Evolutionary conservation across 352 stramenopile species (phyloP).

Genomic region (Phytophthora citrophthora): DNA sequence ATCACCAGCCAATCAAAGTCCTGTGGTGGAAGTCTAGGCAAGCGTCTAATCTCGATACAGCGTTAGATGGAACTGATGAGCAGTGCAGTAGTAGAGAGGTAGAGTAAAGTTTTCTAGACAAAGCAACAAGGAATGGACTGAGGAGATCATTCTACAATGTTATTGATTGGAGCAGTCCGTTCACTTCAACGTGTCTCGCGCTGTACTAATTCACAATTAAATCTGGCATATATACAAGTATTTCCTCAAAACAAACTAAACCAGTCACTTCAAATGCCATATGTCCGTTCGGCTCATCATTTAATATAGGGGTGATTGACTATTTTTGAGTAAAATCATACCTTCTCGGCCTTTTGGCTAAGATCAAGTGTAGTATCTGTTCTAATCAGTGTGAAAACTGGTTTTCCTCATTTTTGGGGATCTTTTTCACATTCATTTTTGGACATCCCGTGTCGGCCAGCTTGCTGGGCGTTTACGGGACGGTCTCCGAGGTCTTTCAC

Average conservation of each 20-base stretch:
- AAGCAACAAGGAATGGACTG: too few species aligned
- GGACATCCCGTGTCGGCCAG: conserved; percentile 8
- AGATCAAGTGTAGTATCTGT: conserved; percentile 76
- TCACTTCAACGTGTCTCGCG: too few species aligned
- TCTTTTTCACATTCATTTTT: conserved; percentile 91
- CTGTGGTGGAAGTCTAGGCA: neutral
- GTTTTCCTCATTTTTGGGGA: conserved; percentile 62
- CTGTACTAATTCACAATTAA: too few species aligned
- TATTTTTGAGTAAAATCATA: conserved; percentile 39
- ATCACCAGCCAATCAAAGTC: neutral
- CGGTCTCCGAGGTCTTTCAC: conserved; percentile 27
- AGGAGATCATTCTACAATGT: too few species aligned
- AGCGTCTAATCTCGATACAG: neutral
- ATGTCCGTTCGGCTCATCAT: neutral
- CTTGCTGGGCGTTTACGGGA: conserved; percentile 10
- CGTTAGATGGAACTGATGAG: neutral
- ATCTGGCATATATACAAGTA: too few species aligned
- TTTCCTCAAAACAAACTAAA: neutral
- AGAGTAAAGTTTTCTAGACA: too few species aligned
- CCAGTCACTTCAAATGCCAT: neutral
- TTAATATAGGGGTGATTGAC: neutral
- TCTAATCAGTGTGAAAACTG: conserved; percentile 94
- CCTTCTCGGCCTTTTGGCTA: conserved; percentile 85
- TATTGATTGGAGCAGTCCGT: too few species aligned
- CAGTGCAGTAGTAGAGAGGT: neutral